Percentiles rank a stretch among this genome's conserved stretches.
These are phyloP conservation scores for Cystofilobasidium macerans DNA, from an alignment of 768 basidiomycete genomes.

Conservation along the genomic window DNA sequence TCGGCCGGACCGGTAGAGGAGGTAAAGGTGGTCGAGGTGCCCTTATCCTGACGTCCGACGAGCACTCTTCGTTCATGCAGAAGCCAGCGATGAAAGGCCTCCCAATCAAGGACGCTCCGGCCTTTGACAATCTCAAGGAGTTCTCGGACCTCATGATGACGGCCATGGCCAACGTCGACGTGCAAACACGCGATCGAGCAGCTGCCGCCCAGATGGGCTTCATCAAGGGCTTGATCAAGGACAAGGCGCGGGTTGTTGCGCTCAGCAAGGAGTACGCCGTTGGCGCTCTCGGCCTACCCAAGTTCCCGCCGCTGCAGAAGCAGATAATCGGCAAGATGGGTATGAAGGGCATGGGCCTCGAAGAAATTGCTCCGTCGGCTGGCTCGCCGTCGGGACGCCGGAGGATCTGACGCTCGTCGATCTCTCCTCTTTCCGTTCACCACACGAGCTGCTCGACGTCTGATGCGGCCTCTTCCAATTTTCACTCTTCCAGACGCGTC, in stretches of 20 bases:
- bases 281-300: background rate
- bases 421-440: too few relatives aligned
- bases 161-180: background rate
- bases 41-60: slow-evolving; percentile 47
- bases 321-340: background rate
- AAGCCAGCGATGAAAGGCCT: slow-evolving; percentile 3
- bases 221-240: background rate
- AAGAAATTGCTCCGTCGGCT: too few relatives aligned
- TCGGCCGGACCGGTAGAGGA: slow-evolving; percentile 41
- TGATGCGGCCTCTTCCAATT: too few relatives aligned
- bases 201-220: background rate
- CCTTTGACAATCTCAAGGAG: background rate
- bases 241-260: background rate
- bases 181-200: background rate
- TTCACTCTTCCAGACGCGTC: too few relatives aligned
- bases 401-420: too few relatives aligned
- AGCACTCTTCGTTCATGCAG: slow-evolving; percentile 44
- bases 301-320: background rate
- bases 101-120: background rate
- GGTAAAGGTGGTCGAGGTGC: slow-evolving; percentile 45
- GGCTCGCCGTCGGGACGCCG: too few relatives aligned
- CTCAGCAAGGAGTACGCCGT: background rate
- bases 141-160: background rate
- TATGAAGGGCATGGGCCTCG: background rate
- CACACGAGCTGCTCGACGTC: too few relatives aligned